A percentile compares a stretch with the other conserved stretches of the same genome.
These are phyloP conservation scores for Stenocarpella maydis DNA, from an alignment of 2,329 filamentous ascomycete species.

Conservation along the genomic window DNA sequence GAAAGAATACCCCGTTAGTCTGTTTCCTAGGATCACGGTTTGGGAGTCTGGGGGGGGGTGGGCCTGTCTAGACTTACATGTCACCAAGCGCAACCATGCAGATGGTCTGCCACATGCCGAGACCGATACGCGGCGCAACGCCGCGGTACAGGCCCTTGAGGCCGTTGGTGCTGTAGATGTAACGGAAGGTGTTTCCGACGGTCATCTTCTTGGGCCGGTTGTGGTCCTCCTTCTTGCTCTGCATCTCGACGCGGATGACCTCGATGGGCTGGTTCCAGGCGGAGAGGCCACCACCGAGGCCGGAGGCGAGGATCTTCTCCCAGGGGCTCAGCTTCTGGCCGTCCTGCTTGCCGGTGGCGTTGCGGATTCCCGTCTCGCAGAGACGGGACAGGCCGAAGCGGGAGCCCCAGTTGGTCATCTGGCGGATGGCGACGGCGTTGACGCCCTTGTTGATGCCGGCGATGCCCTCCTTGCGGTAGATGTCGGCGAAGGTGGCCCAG, in stretches of 20 bases:
- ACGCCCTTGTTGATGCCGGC: constrained; percentile 97
- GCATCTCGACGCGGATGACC: constrained; percentile 99
- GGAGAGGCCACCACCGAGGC: constrained; percentile 89
- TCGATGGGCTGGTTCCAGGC: constrained; percentile 99
- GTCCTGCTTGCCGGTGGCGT: constrained; percentile 78
- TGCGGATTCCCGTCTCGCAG: constrained; percentile 88
- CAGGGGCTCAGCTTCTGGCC: constrained; percentile 77
- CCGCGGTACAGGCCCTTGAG: constrained; percentile 94
- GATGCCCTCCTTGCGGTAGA: constrained; percentile 94
- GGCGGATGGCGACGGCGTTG: constrained; percentile 96
- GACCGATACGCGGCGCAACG: constrained; percentile 90
- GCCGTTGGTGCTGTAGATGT: constrained; percentile 92
- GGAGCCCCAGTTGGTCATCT: constrained; percentile 99
- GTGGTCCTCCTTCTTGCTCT: constrained; percentile 97
- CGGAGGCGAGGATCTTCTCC: constrained; percentile 90
- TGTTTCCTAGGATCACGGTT: neutral
- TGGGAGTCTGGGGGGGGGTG: constrained; percentile 33
- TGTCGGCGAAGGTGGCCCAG: constrained; percentile 94
- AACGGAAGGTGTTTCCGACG: constrained; percentile 82
- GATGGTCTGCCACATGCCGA: constrained; percentile 98
- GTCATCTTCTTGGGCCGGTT: constrained; percentile 99
- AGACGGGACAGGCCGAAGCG: constrained; percentile 93
- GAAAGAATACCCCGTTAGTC: constrained; percentile 27
- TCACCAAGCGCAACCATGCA: constrained; percentile 99
- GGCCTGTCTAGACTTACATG: constrained; percentile 74